Percentiles rank a stretch among this genome's conserved stretches.
phyloP scores from a whole-genome alignment of 2,329 filamentous ascomycete species.

The Achaetomium macrosporum region DNA sequence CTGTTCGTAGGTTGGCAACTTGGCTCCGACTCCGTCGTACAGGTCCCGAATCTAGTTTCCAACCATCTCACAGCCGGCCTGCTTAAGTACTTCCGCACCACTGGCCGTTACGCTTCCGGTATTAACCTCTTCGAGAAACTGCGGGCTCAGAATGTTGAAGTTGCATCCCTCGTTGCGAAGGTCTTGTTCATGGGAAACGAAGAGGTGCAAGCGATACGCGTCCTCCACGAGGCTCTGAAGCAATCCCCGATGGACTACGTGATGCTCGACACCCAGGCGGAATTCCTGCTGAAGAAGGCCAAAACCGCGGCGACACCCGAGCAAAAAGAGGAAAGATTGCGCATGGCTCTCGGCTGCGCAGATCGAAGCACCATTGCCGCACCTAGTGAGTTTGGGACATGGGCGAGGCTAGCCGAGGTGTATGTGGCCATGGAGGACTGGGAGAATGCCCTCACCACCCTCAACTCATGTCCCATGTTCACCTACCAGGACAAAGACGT shows the following conservation, averaged over 20 bases:
- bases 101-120: slow-evolving; percentile 86
- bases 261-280: slow-evolving; percentile 87
- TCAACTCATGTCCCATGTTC: slow-evolving; percentile 99
- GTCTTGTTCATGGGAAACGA: slow-evolving; percentile 94
- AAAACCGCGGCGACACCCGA: slow-evolving; percentile 47
- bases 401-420: slow-evolving; percentile 87
- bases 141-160: slow-evolving; percentile 81
- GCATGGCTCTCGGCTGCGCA: slow-evolving; percentile 85
- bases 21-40: slow-evolving; percentile 92
- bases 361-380: slow-evolving; percentile 93
- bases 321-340: slow-evolving; percentile 60
- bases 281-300: slow-evolving; percentile 85
- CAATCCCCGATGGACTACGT: slow-evolving; percentile 97
- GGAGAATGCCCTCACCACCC: slow-evolving; percentile 88
- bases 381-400: slow-evolving; percentile 94
- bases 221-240: slow-evolving; percentile 82
- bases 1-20: slow-evolving; percentile 71
- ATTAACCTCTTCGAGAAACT: slow-evolving; percentile 98
- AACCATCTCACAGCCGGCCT: slow-evolving; percentile 95
- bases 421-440: slow-evolving; percentile 93
- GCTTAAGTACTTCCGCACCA: slow-evolving; percentile 90
- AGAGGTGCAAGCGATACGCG: slow-evolving; percentile 88
- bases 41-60: slow-evolving; percentile 93
- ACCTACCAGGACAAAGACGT: slow-evolving; percentile 98
- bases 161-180: slow-evolving; percentile 84